Evolutionary conservation across 345 rosid genomes (phyloP), one percentile per base, ranked within the genome.

Genomic region (Lumnitzera littorea): DNA sequence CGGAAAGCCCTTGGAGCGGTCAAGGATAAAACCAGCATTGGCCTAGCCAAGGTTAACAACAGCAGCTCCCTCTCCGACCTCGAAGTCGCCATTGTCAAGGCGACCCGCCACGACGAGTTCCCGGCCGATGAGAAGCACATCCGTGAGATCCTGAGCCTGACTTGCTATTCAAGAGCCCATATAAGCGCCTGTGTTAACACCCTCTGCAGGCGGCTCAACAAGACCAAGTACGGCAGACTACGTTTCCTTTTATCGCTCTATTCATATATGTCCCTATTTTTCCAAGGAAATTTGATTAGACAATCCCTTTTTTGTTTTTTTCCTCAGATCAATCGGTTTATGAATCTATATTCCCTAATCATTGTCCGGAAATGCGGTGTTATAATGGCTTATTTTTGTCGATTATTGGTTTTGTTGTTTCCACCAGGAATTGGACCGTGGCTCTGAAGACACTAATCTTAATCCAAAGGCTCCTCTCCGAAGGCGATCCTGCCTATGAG

Each of bases 91-190:
- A 80, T 92, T 14, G 97, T 92, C 29, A 92, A 89, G 62, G 98
- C 98, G 15, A 92, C 96, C 0, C 83, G 98, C 63, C 98, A 92
- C 79, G 97, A 92, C 71, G 94, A 89, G 13, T 91, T 87, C 51
- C 98, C 87, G 1, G 83, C 97, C 0, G 84, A 67, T 41, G 96
- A 89, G 78, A 87, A 83, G 68, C 81, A 92, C 66, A 67, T 89
- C 14, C 82, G 94, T 10, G 96, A 92, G 74, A 89, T 92, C 71
- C 67, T 92, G 41, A 85, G 65, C 75, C 48, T 89, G 61, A 87
- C 97, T 0, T 80, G 96, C 15, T 83, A 67, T 58, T 92, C 98
- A 1, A 84, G 96, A 3, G 96, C 94, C 25, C 91, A 87, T 51
- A 91, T 92, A 8, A 70, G 77, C 63, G 86, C 91, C 1, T 87